phyloP scores from a whole-genome alignment of 208 protist genomes.

The Herpetomonas tarakana region DNA sequence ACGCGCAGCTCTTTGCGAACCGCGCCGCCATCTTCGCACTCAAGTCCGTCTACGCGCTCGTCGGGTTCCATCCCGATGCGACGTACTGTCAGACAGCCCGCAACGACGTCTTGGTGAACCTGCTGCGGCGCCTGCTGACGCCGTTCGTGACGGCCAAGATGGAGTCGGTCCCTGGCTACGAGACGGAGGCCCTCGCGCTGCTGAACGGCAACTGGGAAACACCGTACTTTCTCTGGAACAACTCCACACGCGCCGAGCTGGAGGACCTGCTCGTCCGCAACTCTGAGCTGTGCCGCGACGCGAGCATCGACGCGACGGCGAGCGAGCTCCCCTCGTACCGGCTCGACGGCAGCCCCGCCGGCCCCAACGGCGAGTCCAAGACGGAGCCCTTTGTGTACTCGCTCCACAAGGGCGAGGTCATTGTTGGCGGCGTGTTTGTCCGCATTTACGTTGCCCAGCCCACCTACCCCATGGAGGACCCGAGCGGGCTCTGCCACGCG shows the following conservation, averaged over 20 bases:
- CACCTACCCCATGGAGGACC: constrained; percentile 64
- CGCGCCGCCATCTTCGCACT: constrained; percentile 64
- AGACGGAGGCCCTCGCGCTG: constrained; percentile 64
- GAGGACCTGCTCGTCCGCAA: constrained; percentile 54
- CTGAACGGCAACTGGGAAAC: constrained; percentile 86
- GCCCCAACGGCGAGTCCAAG: constrained; percentile 7
- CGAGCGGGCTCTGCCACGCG: constrained; percentile 48
- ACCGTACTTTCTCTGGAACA: constrained; percentile 90
- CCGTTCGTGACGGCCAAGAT: constrained; percentile 78
- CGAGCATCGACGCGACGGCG: constrained; percentile 27
- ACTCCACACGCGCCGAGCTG: constrained; percentile 74
- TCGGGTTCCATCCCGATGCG: constrained; percentile 29
- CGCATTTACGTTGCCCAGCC: constrained; percentile 89
- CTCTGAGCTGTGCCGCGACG: constrained; percentile 46
- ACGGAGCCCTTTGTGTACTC: constrained; percentile 54
- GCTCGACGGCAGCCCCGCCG: constrained; percentile 4
- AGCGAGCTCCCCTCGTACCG: constrained; percentile 16
- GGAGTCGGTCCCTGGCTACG: constrained; percentile 14
- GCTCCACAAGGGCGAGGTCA: constrained; percentile 63
- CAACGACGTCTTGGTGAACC: constrained; percentile 25
- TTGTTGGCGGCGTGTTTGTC: constrained; percentile 87
- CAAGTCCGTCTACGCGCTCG: constrained; percentile 51
- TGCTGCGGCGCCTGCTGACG: constrained; percentile 78
- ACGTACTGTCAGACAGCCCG: constrained; percentile 21
- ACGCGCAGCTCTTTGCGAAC: constrained; percentile 84